Conservation (phyloP, 306 rosid genomes). For the Malus sylvestris region DNA sequence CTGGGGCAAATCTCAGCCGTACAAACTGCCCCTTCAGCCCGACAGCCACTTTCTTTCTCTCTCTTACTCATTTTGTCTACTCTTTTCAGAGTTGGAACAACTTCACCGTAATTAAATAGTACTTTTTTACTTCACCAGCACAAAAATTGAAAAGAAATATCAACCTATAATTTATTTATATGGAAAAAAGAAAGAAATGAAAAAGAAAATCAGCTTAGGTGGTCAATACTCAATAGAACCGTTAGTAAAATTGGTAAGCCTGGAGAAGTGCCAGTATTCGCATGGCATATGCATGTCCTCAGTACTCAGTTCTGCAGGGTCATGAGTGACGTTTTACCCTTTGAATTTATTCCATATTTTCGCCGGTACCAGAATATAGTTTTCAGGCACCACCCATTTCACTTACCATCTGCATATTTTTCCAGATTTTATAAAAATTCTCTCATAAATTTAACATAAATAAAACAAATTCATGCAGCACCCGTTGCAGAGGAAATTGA, state of each 20-base stretch:
- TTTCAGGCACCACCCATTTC: background rate
- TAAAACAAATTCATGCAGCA: too few species aligned
- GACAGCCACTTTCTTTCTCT: background rate
- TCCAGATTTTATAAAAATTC: too few species aligned
- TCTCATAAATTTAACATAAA: too few species aligned
- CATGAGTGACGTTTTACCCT: background rate
- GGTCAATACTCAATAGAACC: too few species aligned
- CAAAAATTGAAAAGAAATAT: too few species aligned
- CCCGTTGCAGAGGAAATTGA: too few species aligned
- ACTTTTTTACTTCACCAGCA: background rate
- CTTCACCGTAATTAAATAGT: background rate
- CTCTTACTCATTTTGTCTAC: background rate
- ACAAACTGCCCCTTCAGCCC: background rate
- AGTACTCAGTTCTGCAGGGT: background rate
- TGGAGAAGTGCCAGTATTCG: background rate
- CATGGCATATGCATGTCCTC: background rate
- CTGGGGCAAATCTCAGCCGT: background rate
- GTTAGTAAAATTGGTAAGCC: background rate
- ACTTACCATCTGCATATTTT: too few species aligned
- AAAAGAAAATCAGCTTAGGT: too few species aligned
- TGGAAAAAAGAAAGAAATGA: too few species aligned
- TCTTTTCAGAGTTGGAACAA: background rate
- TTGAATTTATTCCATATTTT: background rate
- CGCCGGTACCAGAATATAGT: background rate
- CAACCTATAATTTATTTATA: too few species aligned